Evolutionary conservation across 139 green algal species (phyloP).

Genomic region (Closterium sp.): DNA sequence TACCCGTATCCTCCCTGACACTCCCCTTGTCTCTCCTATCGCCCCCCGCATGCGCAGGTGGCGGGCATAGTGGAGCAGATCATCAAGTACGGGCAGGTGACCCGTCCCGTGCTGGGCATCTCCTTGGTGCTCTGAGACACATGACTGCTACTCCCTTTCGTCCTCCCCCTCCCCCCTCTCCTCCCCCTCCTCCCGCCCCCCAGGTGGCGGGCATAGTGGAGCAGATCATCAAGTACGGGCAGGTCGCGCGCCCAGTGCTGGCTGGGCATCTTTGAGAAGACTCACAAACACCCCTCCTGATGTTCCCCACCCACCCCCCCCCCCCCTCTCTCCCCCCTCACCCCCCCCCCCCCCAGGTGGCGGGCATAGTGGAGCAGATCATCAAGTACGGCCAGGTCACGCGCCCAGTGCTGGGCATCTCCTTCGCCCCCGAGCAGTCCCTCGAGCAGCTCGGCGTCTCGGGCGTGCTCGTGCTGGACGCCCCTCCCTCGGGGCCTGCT

Average conservation of each 20-base stretch:
- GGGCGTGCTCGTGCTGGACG: constrained; percentile 60
- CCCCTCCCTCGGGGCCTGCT: constrained; percentile 50
- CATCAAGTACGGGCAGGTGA: constrained; percentile 57
- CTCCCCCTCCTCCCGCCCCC: too few relatives aligned
- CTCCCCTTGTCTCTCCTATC: too few relatives aligned
- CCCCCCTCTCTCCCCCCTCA: not conserved
- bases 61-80: constrained; percentile 62
- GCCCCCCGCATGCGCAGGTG: constrained; percentile 40
- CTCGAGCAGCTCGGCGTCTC: constrained; percentile 59
- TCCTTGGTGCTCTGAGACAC: constrained; percentile 60
- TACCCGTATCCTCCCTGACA: too few relatives aligned
- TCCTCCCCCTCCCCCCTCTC: too few relatives aligned
- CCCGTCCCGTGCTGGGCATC: constrained; percentile 60
- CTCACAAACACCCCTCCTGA: not conserved
- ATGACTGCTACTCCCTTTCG: too few relatives aligned
- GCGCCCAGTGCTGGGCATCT: constrained; percentile 60
- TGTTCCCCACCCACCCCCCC: too few relatives aligned
- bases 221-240: constrained; percentile 60
- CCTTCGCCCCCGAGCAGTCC: constrained; percentile 59
- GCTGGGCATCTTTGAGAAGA: constrained; percentile 52
- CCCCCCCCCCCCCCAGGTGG: constrained; percentile 8
- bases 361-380: constrained; percentile 63
- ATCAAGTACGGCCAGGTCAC: constrained; percentile 59
- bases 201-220: constrained; percentile 59
- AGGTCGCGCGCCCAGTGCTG: constrained; percentile 59